Evolutionary conservation across 2,329 filamentous ascomycete genomes (phyloP), one percentile per base, ranked within the genome.

Genomic region (Cladophialophora chaetospira): DNA sequence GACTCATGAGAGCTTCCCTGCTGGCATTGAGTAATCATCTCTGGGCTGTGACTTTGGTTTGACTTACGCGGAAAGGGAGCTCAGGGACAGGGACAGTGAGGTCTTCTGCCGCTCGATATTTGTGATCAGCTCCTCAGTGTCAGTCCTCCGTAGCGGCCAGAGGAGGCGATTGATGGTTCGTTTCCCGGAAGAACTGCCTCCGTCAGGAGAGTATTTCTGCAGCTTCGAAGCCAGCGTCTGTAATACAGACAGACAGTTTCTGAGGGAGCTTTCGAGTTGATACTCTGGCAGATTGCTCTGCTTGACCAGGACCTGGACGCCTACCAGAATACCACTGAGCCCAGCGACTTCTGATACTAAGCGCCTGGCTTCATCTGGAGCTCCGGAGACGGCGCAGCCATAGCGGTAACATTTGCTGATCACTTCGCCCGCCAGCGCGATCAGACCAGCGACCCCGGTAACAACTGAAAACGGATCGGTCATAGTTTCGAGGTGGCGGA

Each of bases 401-500:
- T 62, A 62, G 4, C 56, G 45, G 44, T 62, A 62, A 42, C 60
- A 62, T 49, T 57, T 48, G 11, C 48, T 50, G 31, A 62, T 54
- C 4, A 56, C 50, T 25, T 29, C 21, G 17, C 48, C 60, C 11
- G 60, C 49, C 11, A 62, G 48, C 10, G 53, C 26, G 15, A 59
- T 26, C 19, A 62, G 36, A 6, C 71, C 70, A 1, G 66, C 66
- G 15, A 64, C 63, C 35, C 67, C 67, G 31, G 63, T 68, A 13
- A 66, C 63, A 31, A 71, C 64, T 1, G 68, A 65, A 10, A 70
- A 57, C 19, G 66, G 66, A 47, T 69, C 68, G 44, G 55, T 55
- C 66, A 70, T 69, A n/a, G 23, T 28, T 44, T 13, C 8, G 11
- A 6, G 26, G 35, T 11, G 17, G n/a, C 13, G 2, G 3, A 28